Conservation (phyloP, 257 asterid species). For the Hygrophila difformis region DNA sequence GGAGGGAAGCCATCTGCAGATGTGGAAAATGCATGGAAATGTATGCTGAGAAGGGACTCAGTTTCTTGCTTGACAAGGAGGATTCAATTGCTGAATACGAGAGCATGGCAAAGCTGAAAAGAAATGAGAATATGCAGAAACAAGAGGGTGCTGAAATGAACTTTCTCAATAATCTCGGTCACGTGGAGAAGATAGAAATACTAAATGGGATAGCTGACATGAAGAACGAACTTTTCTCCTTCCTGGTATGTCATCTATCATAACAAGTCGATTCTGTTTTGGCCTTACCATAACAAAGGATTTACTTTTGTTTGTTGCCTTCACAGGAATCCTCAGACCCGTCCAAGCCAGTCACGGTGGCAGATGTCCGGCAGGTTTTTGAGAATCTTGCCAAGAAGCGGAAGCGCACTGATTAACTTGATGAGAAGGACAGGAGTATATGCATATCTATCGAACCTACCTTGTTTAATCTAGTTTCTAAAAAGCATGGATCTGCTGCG, state of each 20-base stretch:
- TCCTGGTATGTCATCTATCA: slow-evolving; percentile 44
- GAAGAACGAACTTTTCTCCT: slow-evolving; percentile 62
- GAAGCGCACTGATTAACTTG: slow-evolving; percentile 34
- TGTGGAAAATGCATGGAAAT: slow-evolving; percentile 52
- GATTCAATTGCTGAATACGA: slow-evolving; percentile 96
- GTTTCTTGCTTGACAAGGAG: slow-evolving; percentile 70
- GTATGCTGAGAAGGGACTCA: slow-evolving; percentile 49
- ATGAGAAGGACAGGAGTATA: neutral
- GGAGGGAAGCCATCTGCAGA: slow-evolving; percentile 77
- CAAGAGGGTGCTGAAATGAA: slow-evolving; percentile 57
- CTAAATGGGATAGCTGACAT: slow-evolving; percentile 75
- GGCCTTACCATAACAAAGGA: neutral
- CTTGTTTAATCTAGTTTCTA: neutral
- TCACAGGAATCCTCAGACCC: slow-evolving; percentile 55
- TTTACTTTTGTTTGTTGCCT: neutral
- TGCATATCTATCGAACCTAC: neutral
- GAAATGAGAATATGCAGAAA: slow-evolving; percentile 66
- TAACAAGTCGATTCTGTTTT: neutral
- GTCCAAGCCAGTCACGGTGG: slow-evolving; percentile 65
- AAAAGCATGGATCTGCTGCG: neutral
- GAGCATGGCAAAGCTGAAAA: slow-evolving; percentile 61
- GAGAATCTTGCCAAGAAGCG: slow-evolving; percentile 80
- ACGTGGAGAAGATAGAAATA: slow-evolving; percentile 77
- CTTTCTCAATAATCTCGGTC: slow-evolving; percentile 68
- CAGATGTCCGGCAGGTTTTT: slow-evolving; percentile 67